Evolutionary conservation across 192 early-diverging fungal species (phyloP), one percentile per base, ranked within the genome.

Genomic region (Chytriomyces sp.): DNA sequence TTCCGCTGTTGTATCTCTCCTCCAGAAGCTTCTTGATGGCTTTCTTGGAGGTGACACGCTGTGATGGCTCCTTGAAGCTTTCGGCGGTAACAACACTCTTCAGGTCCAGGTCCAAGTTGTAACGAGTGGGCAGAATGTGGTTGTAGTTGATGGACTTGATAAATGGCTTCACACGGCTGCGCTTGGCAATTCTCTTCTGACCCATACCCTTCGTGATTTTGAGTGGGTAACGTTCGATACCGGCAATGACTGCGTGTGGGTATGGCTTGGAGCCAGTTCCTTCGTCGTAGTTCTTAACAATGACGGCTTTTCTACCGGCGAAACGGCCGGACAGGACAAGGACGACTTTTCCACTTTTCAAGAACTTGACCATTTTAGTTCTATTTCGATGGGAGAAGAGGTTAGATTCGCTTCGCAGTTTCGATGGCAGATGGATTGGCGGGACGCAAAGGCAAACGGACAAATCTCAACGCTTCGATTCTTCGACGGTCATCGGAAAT

Each of bases 271-370:
- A 94, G 87, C 93, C 94, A 85, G 94, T 96, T 83, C 98, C 96
- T 82, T 99, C 98, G 86, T 99, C 98, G 81, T 88, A 88, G 88
- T 87, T 93, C 88, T 96, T 96, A 84, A 98, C 93, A 80, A 99
- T 95, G 82, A 99, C 97, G 79, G 96, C 97, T 92, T 99, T 99
- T 92, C 97, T 98, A 81, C 98, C 98, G 85, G 98, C 98, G 79
- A 95, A 94, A 77, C 98, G 94, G 76, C 97, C 98, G 83, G 97
- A 95, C 78, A 98, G 93, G 85, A 99, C 86, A 74, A 99, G 93
- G 77, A 96, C 97, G 80, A 98, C 96, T 70, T 83, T 83, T 61
- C 75, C 71, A 76, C 50, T 75, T 71, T 84, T 78, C n/a, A 84
- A 73, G 76, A 80, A 84, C 78, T 79, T 84, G 74, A 84, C 76